A percentile compares a stretch with the other conserved stretches of the same genome.
Evolutionary conservation across 2,329 filamentous ascomycete species (phyloP).

Genomic region (Grosmannia penicillata): DNA sequence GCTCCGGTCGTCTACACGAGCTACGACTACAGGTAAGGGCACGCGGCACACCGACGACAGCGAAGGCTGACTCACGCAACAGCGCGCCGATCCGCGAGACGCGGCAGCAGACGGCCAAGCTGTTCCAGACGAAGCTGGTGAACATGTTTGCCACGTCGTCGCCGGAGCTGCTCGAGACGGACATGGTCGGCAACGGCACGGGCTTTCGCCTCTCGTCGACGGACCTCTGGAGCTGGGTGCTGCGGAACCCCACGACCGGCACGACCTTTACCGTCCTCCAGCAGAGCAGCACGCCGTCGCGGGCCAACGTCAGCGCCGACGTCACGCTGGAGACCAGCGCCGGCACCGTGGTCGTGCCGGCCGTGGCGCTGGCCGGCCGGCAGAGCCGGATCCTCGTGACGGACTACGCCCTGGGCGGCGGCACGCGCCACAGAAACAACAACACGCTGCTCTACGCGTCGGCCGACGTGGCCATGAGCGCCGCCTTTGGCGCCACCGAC

Average conservation of each 20-base stretch:
- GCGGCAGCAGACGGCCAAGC: conserved; percentile 34
- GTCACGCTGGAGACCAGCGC: conserved; percentile 46
- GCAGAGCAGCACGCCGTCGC: conserved; percentile 38
- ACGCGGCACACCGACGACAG: not conserved
- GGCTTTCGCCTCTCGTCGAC: conserved; percentile 20
- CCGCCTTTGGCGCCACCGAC: conserved; percentile 31
- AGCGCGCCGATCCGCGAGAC: conserved; percentile 37
- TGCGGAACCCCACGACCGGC: conserved; percentile 32
- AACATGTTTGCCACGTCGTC: conserved; percentile 38
- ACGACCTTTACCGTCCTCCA: conserved; percentile 44
- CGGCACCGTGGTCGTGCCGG: conserved; percentile 42
- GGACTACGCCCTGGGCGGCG: conserved; percentile 48
- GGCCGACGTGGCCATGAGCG: conserved; percentile 45
- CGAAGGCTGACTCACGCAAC: not conserved
- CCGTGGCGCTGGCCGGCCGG: conserved; percentile 43
- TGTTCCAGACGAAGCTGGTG: conserved; percentile 39
- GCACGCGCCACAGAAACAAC: conserved; percentile 13
- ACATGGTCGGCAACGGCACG: conserved; percentile 40
- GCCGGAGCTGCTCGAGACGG: conserved; percentile 31
- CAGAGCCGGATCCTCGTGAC: conserved; percentile 56
- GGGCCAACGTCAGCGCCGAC: conserved; percentile 27
- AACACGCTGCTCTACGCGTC: conserved; percentile 47
- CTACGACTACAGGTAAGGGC: conserved; percentile 21
- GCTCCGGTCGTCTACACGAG: conserved; percentile 33
- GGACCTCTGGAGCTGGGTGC: conserved; percentile 32